Evolutionary conservation across 768 basidiomycete genomes (phyloP).

Genomic region (Xanthoconium purpureum): DNA sequence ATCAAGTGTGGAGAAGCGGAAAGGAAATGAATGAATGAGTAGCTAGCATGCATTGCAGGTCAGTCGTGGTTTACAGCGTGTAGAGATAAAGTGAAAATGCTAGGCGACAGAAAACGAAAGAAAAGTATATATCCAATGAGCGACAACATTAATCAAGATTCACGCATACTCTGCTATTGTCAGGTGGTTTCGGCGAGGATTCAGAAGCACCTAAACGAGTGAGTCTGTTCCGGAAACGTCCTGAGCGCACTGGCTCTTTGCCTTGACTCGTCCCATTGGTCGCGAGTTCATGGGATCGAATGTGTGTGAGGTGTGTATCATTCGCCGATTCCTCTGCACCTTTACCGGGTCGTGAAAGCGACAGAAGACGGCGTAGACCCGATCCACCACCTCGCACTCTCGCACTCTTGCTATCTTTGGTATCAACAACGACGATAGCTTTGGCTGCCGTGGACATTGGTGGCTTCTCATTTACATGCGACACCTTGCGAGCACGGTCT

Average conservation of each 20-base stretch:
- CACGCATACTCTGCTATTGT: slow-evolving; percentile 35
- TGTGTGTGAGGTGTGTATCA: slow-evolving; percentile 23
- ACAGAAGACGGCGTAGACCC: slow-evolving; percentile 32
- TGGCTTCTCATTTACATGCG: slow-evolving; percentile 26
- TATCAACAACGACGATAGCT: slow-evolving; percentile 60
- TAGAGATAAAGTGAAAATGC: slow-evolving; percentile 16
- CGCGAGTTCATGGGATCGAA: slow-evolving; percentile 27
- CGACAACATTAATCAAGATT: slow-evolving; percentile 31
- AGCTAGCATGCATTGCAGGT: slow-evolving; percentile 24
- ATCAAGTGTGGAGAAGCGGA: slow-evolving; percentile 4
- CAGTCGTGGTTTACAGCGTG: slow-evolving; percentile 26
- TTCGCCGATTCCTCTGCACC: slow-evolving; percentile 29
- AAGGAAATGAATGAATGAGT: slow-evolving; percentile 8
- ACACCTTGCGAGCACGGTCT: slow-evolving; percentile 29
- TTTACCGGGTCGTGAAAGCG: slow-evolving; percentile 30
- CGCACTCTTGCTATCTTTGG: slow-evolving; percentile 41
- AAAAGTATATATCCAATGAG: slow-evolving; percentile 17
- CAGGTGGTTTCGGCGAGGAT: slow-evolving; percentile 28
- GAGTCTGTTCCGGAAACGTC: slow-evolving; percentile 30
- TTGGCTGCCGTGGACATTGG: slow-evolving; percentile 53
- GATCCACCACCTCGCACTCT: slow-evolving; percentile 28
- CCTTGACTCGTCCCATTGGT: slow-evolving; percentile 19
- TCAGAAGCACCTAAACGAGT: slow-evolving; percentile 28
- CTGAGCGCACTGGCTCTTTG: slow-evolving; percentile 22
- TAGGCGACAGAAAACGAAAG: neutral